phyloP scores from a whole-genome alignment of 2,329 filamentous ascomycete genomes.

The Endothia cerciana region DNA sequence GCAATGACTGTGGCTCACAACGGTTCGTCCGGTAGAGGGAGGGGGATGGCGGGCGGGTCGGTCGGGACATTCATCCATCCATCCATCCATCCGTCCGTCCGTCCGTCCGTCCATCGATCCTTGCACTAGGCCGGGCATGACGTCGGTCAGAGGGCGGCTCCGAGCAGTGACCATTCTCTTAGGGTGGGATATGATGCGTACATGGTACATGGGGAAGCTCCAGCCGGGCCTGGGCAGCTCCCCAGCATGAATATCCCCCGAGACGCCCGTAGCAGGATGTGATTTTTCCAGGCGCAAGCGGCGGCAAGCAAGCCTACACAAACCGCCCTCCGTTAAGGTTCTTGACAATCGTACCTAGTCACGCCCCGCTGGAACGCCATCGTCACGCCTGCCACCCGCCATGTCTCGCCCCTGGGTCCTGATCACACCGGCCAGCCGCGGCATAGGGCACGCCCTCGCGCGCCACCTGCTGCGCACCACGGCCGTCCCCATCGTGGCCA shows the following conservation, averaged over 20 bases:
- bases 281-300: not conserved
- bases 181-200: slow-evolving; percentile 4
- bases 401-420: slow-evolving; percentile 57
- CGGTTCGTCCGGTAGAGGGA: not conserved
- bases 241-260: too few relatives aligned
- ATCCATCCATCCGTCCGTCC: too few relatives aligned
- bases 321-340: too few relatives aligned
- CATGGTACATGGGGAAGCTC: not conserved
- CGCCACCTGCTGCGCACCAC: slow-evolving; percentile 53
- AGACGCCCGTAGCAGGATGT: not conserved
- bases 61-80: too few relatives aligned
- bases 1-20: not conserved
- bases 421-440: slow-evolving; percentile 51
- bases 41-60: too few relatives aligned
- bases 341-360: too few relatives aligned
- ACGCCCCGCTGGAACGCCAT: too few relatives aligned
- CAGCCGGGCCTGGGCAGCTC: not conserved
- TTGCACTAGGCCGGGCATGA: not conserved
- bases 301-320: slow-evolving; percentile 1
- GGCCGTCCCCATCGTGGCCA: slow-evolving; percentile 52
- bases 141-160: not conserved
- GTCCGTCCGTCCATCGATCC: too few relatives aligned
- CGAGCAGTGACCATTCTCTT: not conserved
- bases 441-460: slow-evolving; percentile 54
- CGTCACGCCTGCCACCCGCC: too few relatives aligned